A percentile compares a stretch with the other conserved stretches of the same genome.
phyloP scores from a whole-genome alignment of 768 basidiomycete species.

The Cystofilobasidium ferigula region DNA sequence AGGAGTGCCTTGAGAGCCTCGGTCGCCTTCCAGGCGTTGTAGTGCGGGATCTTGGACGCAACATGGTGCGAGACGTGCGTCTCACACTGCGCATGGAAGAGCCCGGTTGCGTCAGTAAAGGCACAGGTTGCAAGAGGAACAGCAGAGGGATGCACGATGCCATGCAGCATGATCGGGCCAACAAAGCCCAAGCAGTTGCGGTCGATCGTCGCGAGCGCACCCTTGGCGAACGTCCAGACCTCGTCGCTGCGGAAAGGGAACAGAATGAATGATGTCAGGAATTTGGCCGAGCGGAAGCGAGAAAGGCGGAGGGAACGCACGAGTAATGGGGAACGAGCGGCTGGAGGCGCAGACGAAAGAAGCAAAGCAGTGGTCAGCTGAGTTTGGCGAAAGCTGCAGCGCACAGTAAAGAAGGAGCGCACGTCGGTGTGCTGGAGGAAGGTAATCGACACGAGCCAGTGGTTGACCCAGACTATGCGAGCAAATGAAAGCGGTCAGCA shows the following conservation, averaged over 20 bases:
- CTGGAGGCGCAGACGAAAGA: too few relatives aligned
- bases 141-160: conserved; percentile 44
- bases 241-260: conserved; percentile 60
- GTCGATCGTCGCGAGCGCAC: conserved; percentile 42
- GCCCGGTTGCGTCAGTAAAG: too few relatives aligned
- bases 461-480: conserved; percentile 50
- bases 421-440: conserved; percentile 94
- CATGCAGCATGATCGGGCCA: conserved; percentile 72
- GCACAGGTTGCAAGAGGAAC: too few relatives aligned
- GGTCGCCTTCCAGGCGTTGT: conserved; percentile 70
- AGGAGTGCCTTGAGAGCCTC: conserved; percentile 69
- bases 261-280: background rate
- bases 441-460: conserved; percentile 92
- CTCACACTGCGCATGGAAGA: conserved; percentile 27
- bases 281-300: background rate
- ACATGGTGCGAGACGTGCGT: conserved; percentile 89
- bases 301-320: background rate
- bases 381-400: too few relatives aligned
- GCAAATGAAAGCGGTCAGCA: background rate
- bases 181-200: conserved; percentile 74
- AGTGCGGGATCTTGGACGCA: conserved; percentile 91
- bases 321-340: conserved; percentile 52
- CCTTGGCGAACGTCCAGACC: conserved; percentile 75
- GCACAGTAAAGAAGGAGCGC: too few relatives aligned
- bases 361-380: too few relatives aligned